Evolutionary conservation across 805 yeast species (phyloP).

Genomic region (Yarrowia sp.): DNA sequence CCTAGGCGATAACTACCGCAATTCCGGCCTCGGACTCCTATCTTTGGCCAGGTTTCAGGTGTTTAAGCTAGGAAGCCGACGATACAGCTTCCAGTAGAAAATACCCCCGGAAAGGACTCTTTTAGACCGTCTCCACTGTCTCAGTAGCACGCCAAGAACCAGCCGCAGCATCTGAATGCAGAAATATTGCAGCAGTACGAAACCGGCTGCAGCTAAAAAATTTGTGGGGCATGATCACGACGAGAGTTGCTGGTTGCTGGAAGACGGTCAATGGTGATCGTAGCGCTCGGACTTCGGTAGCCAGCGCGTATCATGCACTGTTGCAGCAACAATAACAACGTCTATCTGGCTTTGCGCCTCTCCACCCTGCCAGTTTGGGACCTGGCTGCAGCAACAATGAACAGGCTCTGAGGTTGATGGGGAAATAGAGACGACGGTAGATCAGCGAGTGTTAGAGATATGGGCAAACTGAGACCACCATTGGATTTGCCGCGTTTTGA

Average conservation of each 20-base stretch:
- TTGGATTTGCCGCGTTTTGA: too few relatives aligned
- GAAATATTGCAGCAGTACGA: neutral
- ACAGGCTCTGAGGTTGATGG: neutral
- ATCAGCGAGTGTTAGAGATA: neutral
- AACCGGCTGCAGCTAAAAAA: constrained; percentile 6
- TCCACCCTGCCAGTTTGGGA: constrained; percentile 3
- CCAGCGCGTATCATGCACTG: too few relatives aligned
- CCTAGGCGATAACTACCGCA: too few relatives aligned
- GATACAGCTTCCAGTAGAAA: too few relatives aligned
- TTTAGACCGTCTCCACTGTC: neutral
- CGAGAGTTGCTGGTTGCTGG: neutral
- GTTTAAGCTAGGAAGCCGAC: too few relatives aligned
- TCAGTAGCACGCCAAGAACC: neutral
- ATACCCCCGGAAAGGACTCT: too few relatives aligned
- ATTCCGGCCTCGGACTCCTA: too few relatives aligned
- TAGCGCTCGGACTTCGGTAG: neutral
- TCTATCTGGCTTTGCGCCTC: neutral
- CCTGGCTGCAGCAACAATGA: constrained; percentile 9
- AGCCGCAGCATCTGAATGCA: neutral
- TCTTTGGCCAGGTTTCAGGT: too few relatives aligned
- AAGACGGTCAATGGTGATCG: too few relatives aligned
- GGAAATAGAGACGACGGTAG: neutral
- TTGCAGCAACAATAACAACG: neutral
- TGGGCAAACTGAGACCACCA: neutral
- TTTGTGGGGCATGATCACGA: neutral